phyloP scores from a whole-genome alignment of 2,329 filamentous ascomycete species.

The Exophiala aquamarina region DNA sequence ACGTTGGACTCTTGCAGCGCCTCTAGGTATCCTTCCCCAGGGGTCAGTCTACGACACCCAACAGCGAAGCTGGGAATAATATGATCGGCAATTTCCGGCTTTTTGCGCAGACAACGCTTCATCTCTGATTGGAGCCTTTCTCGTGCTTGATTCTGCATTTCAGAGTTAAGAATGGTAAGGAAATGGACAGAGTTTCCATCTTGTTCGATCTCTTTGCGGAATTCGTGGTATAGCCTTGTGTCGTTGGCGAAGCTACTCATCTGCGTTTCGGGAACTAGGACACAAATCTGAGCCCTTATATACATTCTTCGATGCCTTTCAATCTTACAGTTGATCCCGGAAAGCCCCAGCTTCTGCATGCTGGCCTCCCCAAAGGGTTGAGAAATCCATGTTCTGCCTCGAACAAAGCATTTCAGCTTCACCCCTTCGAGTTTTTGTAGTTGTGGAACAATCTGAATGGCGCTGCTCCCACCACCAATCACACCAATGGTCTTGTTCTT shows the following conservation, averaged over 20 bases:
- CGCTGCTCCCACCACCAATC: constrained; percentile 26
- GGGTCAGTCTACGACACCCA: constrained; percentile 18
- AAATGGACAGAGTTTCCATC: constrained; percentile 12
- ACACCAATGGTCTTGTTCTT: constrained; percentile 24
- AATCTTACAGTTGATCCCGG: no score
- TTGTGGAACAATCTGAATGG: constrained; percentile 32
- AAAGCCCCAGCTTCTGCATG: not conserved
- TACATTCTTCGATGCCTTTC: not conserved
- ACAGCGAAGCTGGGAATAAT: constrained; percentile 16
- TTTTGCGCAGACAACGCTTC: constrained; percentile 10
- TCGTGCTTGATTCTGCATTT: constrained; percentile 1
- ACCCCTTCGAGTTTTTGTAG: not conserved
- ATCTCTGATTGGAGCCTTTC: constrained; percentile 5
- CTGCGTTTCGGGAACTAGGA: not conserved
- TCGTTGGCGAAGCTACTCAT: constrained; percentile 7
- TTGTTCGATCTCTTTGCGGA: constrained; percentile 12
- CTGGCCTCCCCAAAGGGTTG: not conserved
- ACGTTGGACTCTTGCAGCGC: constrained; percentile 30
- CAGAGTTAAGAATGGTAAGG: constrained; percentile 4
- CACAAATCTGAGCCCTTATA: not conserved
- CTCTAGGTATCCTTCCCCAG: constrained; percentile 26
- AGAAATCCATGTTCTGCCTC: not conserved
- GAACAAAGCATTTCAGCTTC: not conserved
- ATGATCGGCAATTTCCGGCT: constrained; percentile 8
- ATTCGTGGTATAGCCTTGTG: constrained; percentile 5